These are phyloP conservation scores for Anthracocystis panici-leucophaei DNA, from an alignment of 1,284 basidiomycete genomes.

Conservation along the genomic window DNA sequence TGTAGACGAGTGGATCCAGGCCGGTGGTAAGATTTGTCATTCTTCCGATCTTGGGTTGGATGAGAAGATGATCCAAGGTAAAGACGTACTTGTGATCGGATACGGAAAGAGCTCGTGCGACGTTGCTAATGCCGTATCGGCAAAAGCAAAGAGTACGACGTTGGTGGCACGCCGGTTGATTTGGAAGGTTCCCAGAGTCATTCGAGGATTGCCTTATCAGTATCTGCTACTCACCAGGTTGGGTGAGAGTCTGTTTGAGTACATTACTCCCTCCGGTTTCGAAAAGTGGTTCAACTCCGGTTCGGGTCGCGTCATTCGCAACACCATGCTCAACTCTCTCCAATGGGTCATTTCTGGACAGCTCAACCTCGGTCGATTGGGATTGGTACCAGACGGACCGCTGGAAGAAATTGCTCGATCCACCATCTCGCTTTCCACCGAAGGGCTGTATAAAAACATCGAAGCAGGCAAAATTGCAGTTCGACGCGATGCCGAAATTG, in stretches of 20 bases:
- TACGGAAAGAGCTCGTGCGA: constrained; percentile 64
- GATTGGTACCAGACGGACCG: constrained; percentile 43
- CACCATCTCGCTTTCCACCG: constrained; percentile 59
- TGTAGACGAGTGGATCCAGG: constrained; percentile 33
- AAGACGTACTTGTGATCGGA: constrained; percentile 56
- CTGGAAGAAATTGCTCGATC: constrained; percentile 59
- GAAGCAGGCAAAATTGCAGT: constrained; percentile 27
- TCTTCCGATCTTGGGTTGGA: constrained; percentile 43
- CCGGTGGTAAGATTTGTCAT: constrained; percentile 55
- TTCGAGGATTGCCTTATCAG: constrained; percentile 57
- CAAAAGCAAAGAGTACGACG: constrained; percentile 37
- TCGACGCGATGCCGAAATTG: constrained; percentile 40
- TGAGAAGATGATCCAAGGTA: constrained; percentile 33
- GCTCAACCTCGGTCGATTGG: constrained; percentile 45
- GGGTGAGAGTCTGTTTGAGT: constrained; percentile 59
- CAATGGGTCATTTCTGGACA: constrained; percentile 50
- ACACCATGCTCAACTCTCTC: constrained; percentile 50
- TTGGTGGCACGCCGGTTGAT: constrained; percentile 59
- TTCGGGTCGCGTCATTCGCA: constrained; percentile 47
- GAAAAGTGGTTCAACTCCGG: constrained; percentile 46
- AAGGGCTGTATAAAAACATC: constrained; percentile 57
- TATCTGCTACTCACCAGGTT: constrained; percentile 56
- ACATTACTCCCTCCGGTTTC: constrained; percentile 49
- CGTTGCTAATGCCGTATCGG: constrained; percentile 55
- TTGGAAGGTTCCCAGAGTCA: constrained; percentile 59